Base-by-base conservation (phyloP, 371 early-diverging fungal species). In the Actinomortierella ambigua region DNA sequence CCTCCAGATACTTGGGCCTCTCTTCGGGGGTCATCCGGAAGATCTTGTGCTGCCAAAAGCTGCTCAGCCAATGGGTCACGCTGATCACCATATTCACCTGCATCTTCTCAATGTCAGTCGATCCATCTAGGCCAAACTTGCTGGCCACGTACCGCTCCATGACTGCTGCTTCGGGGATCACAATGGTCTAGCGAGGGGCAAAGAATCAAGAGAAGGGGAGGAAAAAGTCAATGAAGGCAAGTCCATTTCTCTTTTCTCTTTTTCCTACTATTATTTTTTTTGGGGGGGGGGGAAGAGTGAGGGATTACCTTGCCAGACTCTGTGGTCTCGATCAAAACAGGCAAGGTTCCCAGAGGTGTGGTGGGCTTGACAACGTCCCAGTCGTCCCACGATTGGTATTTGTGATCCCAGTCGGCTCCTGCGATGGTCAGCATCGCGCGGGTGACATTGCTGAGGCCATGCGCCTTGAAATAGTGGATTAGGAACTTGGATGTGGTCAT, bases 101-200 rank as follows among this genome's bases (percentile, higher is more conserved):
- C 34, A 34, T 52, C 59, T 68, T 53, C 39, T 68, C 69, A 50
- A 63, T 63, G 17, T 39, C 49, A 15, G 54, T 42, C 18, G 28
- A 24, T 0, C 68, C 68, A 39, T 53, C 48, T 24, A 61, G 50
- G 1, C 68, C 68, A 18, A 67, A 49, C 54, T 57, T 29, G 23
- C 61, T 67, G 49, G 61, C 58, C 7, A 67, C 48, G 27, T 51
- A 67, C 3, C 68, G 49, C 24, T 61, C 68, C 29, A 67, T 67
- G 50, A 67, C 62, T 8, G 57, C 58, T 1, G 68, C 61, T 27
- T 67, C 68, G 23, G 68, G 61, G 29, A 67, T 42, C 4, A 11
- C 11, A 11, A 34, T 34, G 34, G 34, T 34, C 34, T 34, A 34
- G n/a, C n/a, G n/a, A n/a, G n/a, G n/a, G n/a, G n/a, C n/a, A n/a